Base-by-base conservation (phyloP, 2,329 filamentous ascomycete species). In the Hirsutella minnesotensis region DNA sequence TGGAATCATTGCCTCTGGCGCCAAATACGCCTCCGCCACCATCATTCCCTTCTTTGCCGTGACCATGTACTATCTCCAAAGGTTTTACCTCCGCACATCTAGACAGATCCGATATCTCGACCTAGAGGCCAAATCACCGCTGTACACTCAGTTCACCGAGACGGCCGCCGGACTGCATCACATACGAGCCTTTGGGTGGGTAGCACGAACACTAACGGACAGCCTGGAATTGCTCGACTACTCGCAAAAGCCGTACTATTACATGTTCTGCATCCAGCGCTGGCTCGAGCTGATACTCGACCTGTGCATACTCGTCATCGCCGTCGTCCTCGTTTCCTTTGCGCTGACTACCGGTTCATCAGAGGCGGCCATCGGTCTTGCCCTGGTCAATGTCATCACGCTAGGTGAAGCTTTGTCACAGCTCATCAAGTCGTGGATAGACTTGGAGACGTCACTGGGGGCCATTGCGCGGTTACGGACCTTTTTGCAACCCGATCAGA, bases 21-120 rank as follows among this genome's bases (percentile, higher is more conserved):
- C 44, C 8, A 42, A 40, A 20, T 42, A 42, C 31, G 29, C 36
- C 4, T n/a, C n/a, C n/a, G 60, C 60, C 0, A 51, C 68, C 2
- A 61, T 61, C 0, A 59, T 75, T 13, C 72, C 73, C 0, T 44
- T 65, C 9, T 27, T 40, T 0, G 4, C 48, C 3, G 22, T 49
- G 9, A 44, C 43, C 4, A 36, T 56, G 7, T 56, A 50, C 42
- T 27, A 47, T 3, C 18, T 57, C 5, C 55, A 57, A 21, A 47
- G 47, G 3, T 49, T 46, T 36, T 53, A 53, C 29, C 61, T 79
- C 2, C 63, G 68, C 5, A 77, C 73, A 1, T 76, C 73, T 0
- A 64, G 73, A 0, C 75, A 77, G 48, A 57, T 79, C 3, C 67
- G 73, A 29, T 62, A 70, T 15, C 54, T 78, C 19, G 74, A 77